Base-by-base conservation (phyloP, 1,139 yeast genomes). In the Debaryomyces singareniensis region DNA sequence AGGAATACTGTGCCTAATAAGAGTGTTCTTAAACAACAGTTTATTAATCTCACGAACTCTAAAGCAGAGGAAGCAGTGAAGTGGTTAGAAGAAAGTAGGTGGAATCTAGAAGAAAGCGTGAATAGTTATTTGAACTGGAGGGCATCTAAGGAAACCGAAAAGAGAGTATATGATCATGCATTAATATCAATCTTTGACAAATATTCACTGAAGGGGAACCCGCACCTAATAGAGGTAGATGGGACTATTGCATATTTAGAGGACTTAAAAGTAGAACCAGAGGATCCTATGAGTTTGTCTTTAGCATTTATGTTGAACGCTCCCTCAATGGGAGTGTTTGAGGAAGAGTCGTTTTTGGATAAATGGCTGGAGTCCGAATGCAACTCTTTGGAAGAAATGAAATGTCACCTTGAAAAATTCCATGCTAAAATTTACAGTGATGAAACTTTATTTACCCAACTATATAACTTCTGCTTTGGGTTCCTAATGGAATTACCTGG, bases 391-490 rank as follows among this genome's bases (percentile, higher is more conserved):
- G 46, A 42, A 0, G 68, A 59, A 2, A 84, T 86, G 93, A 56
- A 54, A 28, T 30, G 42, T 2, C 60, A 63, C 24, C 47, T 79
- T 4, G 45, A 55, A 3, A 44, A 50, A 10, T 51, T 75, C 28
- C 61, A 64, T 15, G 31, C 40, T 3, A 48, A 55, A 14, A 40
- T 53, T 3, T 37, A 43, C 1, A 67, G 71, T 33, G 39, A 45
- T 5, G 33, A 29, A 2, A 55, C 46, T 2, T 70, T 70, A 36
- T 74, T 79, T 45, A 68, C 68, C 33, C 49, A 59, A 21, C 69
- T 87, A 9, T 87, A 89, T 56, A 68, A 67, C 29, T 87, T 75
- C 52, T 69, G 94, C 0, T 89, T 83, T 55, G 69, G 61, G 5
- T 82, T 80, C 43, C 67, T 78, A 24, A 56, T 81, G 32, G 87